Evolutionary conservation across 306 rosid species (phyloP).

Genomic region (Prunus davidiana): DNA sequence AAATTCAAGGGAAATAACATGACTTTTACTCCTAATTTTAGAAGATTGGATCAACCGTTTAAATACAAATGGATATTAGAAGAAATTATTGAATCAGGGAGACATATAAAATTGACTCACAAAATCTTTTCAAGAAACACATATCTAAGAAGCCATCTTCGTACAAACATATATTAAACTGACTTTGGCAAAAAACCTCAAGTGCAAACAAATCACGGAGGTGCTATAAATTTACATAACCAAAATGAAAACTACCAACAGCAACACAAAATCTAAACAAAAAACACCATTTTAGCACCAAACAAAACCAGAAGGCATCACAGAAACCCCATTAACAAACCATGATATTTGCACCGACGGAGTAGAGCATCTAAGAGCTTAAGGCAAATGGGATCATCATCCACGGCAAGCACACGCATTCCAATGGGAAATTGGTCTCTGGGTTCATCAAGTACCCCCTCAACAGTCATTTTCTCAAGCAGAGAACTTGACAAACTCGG

Average conservation of each 20-base stretch:
- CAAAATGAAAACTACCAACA: neutral
- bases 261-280: neutral
- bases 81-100: neutral
- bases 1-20: neutral
- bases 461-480: constrained; percentile 43
- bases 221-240: neutral
- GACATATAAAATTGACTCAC: no score
- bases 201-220: neutral
- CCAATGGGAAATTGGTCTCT: constrained; percentile 74
- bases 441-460: constrained; percentile 43
- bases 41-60: neutral
- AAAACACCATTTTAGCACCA: constrained; percentile 2
- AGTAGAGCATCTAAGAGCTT: constrained; percentile 70
- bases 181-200: neutral
- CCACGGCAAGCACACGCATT: constrained; percentile 98
- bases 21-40: neutral
- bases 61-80: neutral
- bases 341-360: constrained; percentile 86
- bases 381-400: constrained; percentile 88
- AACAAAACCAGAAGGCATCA: neutral
- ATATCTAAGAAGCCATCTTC: constrained; percentile 12
- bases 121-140: neutral
- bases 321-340: constrained; percentile 39
- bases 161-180: neutral
- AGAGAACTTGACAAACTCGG: neutral